phyloP scores from a whole-genome alignment of 2,329 filamentous ascomycete species.

The Nemania sp. region DNA sequence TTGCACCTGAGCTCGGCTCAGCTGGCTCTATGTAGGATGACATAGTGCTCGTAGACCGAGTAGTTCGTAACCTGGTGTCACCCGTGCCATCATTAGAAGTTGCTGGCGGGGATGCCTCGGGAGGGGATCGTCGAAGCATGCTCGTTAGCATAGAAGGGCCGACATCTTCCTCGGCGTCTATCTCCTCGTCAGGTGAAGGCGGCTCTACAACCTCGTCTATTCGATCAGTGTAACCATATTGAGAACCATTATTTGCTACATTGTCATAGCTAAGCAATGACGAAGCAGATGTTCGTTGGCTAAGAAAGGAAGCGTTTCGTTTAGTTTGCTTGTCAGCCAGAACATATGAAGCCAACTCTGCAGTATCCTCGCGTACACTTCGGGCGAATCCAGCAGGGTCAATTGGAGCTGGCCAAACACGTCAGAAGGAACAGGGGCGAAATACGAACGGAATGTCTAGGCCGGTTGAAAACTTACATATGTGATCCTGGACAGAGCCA shows the following conservation, averaged over 20 bases:
- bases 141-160: slow-evolving; percentile 57
- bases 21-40: slow-evolving; percentile 21
- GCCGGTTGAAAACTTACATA: slow-evolving; percentile 59
- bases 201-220: slow-evolving; percentile 51
- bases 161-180: slow-evolving; percentile 39
- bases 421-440: slow-evolving; percentile 33
- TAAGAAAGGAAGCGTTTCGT: slow-evolving; percentile 61
- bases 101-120: slow-evolving; percentile 50
- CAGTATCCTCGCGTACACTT: slow-evolving; percentile 86
- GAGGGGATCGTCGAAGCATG: slow-evolving; percentile 63
- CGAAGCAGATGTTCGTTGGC: slow-evolving; percentile 53
- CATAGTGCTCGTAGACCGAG: slow-evolving; percentile 30
- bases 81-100: slow-evolving; percentile 10
- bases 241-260: slow-evolving; percentile 41
- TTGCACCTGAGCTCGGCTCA: not conserved
- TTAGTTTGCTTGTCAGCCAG: slow-evolving; percentile 71
- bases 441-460: slow-evolving; percentile 1
- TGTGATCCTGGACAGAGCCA: slow-evolving; percentile 69
- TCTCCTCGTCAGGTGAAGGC: slow-evolving; percentile 42
- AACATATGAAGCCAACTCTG: slow-evolving; percentile 85
- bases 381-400: slow-evolving; percentile 81
- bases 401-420: slow-evolving; percentile 58
- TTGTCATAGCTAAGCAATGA: slow-evolving; percentile 48
- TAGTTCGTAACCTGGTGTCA: slow-evolving; percentile 21
- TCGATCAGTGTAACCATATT: slow-evolving; percentile 37